A percentile compares a stretch with the other conserved stretches of the same genome.
Conservation (phyloP, 257 asterid genomes). For the Catharanthus roseus region DNA sequence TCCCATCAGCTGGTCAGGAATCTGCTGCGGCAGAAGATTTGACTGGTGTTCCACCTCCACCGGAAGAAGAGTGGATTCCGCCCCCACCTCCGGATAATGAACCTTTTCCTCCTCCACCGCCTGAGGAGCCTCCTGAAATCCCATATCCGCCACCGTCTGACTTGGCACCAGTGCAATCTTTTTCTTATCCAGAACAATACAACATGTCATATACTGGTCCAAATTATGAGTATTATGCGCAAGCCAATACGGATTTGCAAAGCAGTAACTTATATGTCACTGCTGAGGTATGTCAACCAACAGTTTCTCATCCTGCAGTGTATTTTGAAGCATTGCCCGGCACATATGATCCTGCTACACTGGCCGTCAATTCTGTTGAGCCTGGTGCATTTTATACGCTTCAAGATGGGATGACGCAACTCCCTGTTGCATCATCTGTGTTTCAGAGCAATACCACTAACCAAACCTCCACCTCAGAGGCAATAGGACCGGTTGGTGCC, state of each 20-base stretch:
- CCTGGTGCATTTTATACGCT: conserved; percentile 51
- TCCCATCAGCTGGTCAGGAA: conserved; percentile 27
- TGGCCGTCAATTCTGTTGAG: conserved; percentile 45
- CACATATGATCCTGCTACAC: conserved; percentile 44
- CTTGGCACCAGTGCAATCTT: conserved; percentile 41
- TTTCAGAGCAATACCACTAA: conserved; percentile 28
- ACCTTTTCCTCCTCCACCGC: conserved; percentile 93
- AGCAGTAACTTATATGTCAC: conserved; percentile 40
- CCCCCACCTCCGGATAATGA: conserved; percentile 89
- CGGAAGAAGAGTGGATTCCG: conserved; percentile 69
- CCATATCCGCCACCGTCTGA: conserved; percentile 42
- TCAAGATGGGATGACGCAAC: conserved; percentile 44
- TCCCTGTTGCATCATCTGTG: conserved; percentile 40
- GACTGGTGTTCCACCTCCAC: conserved; percentile 36
- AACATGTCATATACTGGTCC: conserved; percentile 51
- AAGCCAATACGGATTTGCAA: conserved; percentile 38
- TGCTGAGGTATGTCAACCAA: conserved; percentile 46
- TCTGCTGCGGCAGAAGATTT: conserved; percentile 21
- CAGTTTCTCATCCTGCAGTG: conserved; percentile 49
- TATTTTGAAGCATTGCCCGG: conserved; percentile 55
- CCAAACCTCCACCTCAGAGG: too few species aligned
- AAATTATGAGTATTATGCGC: conserved; percentile 52
- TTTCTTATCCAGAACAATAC: conserved; percentile 49
- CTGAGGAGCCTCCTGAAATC: conserved; percentile 70
- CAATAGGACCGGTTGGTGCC: too few species aligned